A percentile compares a stretch with the other conserved stretches of the same genome.
Evolutionary conservation across 352 stramenopile species (phyloP).

Genomic region (Halophytophthora batemanensis): DNA sequence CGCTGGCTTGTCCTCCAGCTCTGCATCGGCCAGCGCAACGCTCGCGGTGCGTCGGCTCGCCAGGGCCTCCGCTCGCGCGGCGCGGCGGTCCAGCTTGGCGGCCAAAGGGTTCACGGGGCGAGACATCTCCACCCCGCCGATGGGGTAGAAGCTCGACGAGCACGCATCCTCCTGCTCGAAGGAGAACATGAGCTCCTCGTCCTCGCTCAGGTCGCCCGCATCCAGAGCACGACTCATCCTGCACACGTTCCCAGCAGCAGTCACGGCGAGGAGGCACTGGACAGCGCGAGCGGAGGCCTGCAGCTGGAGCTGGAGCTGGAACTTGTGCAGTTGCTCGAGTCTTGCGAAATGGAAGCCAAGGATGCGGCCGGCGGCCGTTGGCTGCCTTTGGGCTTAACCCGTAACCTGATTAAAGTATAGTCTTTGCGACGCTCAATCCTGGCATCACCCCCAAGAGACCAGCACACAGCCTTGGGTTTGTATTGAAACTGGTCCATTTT

Average conservation of each 20-base stretch:
- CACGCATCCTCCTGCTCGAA: constrained; percentile 36
- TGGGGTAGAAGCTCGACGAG: constrained; percentile 28
- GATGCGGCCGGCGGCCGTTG: neutral
- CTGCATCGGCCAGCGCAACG: constrained; percentile 13
- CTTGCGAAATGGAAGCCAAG: too few relatives aligned
- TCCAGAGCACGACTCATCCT: constrained; percentile 4
- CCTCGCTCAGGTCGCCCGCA: constrained; percentile 25
- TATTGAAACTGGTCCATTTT: too few relatives aligned
- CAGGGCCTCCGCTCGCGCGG: constrained; percentile 27
- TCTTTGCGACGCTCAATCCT: too few relatives aligned
- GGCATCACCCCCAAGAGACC: too few relatives aligned
- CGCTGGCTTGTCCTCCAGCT: constrained; percentile 7
- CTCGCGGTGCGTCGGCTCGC: constrained; percentile 22
- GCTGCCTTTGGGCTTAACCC: neutral
- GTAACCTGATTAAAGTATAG: too few relatives aligned
- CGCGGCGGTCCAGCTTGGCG: constrained; percentile 35
- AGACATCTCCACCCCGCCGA: constrained; percentile 24
- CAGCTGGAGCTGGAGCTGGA: neutral
- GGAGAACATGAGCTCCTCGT: constrained; percentile 74
- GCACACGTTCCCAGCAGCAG: too few relatives aligned
- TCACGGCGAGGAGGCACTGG: constrained; percentile 1
- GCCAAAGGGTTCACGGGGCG: constrained; percentile 46
- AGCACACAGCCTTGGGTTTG: too few relatives aligned
- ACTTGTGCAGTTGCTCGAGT: neutral
- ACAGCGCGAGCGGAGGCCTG: neutral